phyloP scores from a whole-genome alignment of 352 stramenopile species.

The Globisporangium uncinulatum region DNA sequence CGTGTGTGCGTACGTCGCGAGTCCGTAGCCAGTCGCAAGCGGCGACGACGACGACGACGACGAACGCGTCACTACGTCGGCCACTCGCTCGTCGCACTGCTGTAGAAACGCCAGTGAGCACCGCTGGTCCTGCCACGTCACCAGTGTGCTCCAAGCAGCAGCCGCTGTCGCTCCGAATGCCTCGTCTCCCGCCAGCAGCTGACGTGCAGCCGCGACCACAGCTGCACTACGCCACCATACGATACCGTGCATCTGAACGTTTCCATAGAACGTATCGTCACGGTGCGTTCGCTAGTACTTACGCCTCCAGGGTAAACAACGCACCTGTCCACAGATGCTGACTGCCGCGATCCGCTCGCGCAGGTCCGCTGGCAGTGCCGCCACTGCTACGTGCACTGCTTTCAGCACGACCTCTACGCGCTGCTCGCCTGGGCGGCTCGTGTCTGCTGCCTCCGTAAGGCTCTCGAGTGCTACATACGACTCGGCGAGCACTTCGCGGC shows the following conservation, averaged over 20 bases:
- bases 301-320: neutral
- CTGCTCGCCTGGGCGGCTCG: conserved; percentile 22
- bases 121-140: conserved; percentile 80
- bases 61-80: too few relatives aligned
- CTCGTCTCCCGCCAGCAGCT: conserved; percentile 17
- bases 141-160: conserved; percentile 47
- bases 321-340: conserved; percentile 68
- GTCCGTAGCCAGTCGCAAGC: conserved; percentile 56
- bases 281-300: too few relatives aligned
- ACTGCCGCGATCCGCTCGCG: conserved; percentile 29
- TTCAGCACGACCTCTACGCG: conserved; percentile 40
- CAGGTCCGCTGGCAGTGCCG: conserved; percentile 20
- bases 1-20: conserved; percentile 63
- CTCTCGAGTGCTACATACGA: conserved; percentile 32
- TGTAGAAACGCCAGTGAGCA: conserved; percentile 54
- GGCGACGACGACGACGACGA: conserved; percentile 17
- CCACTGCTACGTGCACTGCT: conserved; percentile 33
- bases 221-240: conserved; percentile 66
- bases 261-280: too few relatives aligned
- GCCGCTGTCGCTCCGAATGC: conserved; percentile 6
- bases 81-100: conserved; percentile 18
- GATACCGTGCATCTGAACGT: conserved; percentile 81
- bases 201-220: conserved; percentile 21
- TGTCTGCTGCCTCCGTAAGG: conserved; percentile 10
- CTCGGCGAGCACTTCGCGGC: conserved; percentile 21